Evolutionary conservation across 106 monocot genomes (phyloP).

Genomic region (Xerophyta viscosa): DNA sequence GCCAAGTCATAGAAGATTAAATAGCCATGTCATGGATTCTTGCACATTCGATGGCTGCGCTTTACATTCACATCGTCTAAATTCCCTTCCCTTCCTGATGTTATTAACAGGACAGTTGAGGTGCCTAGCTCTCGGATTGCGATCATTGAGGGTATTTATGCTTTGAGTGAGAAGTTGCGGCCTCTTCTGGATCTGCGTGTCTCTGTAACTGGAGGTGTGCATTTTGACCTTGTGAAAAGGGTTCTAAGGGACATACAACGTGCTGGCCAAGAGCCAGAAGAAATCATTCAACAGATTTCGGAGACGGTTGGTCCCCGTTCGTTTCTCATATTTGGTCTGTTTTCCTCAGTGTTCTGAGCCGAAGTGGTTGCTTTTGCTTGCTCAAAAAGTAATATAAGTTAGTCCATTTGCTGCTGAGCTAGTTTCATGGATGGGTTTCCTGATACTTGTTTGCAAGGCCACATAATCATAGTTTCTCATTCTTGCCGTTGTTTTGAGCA

Average conservation of each 20-base stretch:
- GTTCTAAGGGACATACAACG: constrained; percentile 97
- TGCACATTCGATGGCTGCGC: neutral
- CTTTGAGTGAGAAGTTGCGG: constrained; percentile 81
- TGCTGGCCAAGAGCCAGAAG: constrained; percentile 95
- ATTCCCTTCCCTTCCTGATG: neutral
- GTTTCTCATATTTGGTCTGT: neutral
- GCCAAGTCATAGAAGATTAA: neutral
- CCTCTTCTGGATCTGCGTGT: constrained; percentile 83
- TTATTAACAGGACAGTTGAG: constrained; percentile 69
- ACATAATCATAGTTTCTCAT: neutral
- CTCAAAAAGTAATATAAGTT: no score
- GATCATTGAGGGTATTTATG: constrained; percentile 95
- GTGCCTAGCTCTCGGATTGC: constrained; percentile 86
- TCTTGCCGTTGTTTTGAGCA: constrained; percentile 11
- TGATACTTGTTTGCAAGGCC: no score
- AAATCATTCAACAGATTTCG: constrained; percentile 96
- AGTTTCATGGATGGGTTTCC: no score
- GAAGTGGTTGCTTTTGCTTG: no score
- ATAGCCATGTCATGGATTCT: neutral
- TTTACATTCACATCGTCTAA: neutral
- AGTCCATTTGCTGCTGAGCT: no score
- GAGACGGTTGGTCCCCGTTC: constrained; percentile 59
- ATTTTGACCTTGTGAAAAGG: constrained; percentile 98
- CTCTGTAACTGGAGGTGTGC: constrained; percentile 96
- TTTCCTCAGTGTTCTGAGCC: no score